These are phyloP conservation scores for Albugo candida DNA, from an alignment of 352 stramenopile genomes.

Conservation along the genomic window DNA sequence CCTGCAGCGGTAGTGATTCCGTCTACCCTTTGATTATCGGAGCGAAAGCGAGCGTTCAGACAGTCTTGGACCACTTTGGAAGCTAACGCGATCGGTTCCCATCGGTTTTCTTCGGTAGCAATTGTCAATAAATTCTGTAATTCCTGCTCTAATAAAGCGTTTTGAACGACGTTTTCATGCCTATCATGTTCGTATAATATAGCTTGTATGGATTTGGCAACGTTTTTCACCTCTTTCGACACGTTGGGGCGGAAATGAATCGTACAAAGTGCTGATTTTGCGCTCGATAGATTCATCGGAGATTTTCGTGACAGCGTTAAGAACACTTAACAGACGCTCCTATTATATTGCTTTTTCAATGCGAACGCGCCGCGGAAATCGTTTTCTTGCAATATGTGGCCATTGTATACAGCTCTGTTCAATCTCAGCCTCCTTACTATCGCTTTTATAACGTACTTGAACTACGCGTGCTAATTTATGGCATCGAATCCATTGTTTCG, in stretches of 20 bases:
- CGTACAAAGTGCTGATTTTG: slow-evolving; percentile 46
- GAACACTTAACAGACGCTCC: neutral
- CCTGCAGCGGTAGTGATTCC: too few species aligned
- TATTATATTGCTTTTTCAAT: too few species aligned
- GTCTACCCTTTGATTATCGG: too few species aligned
- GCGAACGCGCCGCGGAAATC: too few species aligned
- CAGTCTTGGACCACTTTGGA: slow-evolving; percentile 13
- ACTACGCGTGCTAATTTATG: too few species aligned
- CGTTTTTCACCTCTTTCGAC: slow-evolving; percentile 17
- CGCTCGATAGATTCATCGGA: slow-evolving; percentile 45
- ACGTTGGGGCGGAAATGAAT: slow-evolving; percentile 53
- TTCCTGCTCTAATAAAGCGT: slow-evolving; percentile 15
- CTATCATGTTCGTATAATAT: slow-evolving; percentile 5
- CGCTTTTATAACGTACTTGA: too few species aligned
- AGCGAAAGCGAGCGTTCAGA: too few species aligned
- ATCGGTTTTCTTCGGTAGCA: slow-evolving; percentile 20
- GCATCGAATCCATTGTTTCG: too few species aligned
- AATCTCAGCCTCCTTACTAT: too few species aligned
- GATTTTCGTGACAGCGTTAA: neutral
- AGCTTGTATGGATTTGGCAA: slow-evolving; percentile 16
- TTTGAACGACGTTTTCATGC: too few species aligned
- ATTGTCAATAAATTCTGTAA: slow-evolving; percentile 17
- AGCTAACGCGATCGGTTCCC: slow-evolving; percentile 54
- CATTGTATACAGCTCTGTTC: too few species aligned
- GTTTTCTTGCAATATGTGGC: too few species aligned